A percentile compares a stretch with the other conserved stretches of the same genome.
These are phyloP conservation scores for Hirschioporus abietinus DNA, from an alignment of 768 basidiomycete species.

Conservation along the genomic window DNA sequence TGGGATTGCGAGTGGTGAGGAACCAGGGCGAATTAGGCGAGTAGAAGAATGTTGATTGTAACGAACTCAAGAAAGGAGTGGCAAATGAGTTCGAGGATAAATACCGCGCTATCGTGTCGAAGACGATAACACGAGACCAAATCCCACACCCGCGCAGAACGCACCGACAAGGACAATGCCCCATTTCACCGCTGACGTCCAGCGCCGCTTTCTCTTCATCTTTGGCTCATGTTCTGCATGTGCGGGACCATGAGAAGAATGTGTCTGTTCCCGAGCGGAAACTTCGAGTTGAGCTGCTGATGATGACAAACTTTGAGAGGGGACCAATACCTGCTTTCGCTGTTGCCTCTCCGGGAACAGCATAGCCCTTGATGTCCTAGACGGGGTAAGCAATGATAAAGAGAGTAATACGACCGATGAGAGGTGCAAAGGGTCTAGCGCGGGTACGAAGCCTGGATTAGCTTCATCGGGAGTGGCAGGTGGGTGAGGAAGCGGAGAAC, in stretches of 20 bases:
- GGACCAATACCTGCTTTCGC: not conserved
- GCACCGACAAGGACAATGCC: slow-evolving; percentile 33
- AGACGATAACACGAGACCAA: slow-evolving; percentile 29
- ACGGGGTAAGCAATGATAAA: slow-evolving; percentile 51
- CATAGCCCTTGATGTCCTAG: slow-evolving; percentile 17
- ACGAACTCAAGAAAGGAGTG: no score
- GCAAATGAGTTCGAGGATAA: no score
- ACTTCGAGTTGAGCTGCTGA: not conserved
- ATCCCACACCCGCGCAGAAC: slow-evolving; percentile 40
- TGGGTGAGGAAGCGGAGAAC: slow-evolving; percentile 5
- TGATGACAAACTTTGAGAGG: not conserved
- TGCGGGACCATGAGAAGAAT: not conserved
- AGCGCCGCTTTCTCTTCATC: not conserved
- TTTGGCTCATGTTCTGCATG: slow-evolving; percentile 13
- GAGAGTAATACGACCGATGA: slow-evolving; percentile 59
- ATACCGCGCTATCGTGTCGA: not conserved
- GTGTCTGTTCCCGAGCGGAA: not conserved
- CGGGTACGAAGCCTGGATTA: slow-evolving; percentile 18
- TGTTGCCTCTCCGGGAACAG: not conserved
- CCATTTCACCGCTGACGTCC: slow-evolving; percentile 16
- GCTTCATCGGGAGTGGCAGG: slow-evolving; percentile 6
- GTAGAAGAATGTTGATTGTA: no score
- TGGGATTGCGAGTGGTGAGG: no score
- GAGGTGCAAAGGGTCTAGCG: slow-evolving; percentile 62
- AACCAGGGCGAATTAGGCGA: no score